Conservation (phyloP, 306 rosid species). For the Dalbergia oliveri region DNA sequence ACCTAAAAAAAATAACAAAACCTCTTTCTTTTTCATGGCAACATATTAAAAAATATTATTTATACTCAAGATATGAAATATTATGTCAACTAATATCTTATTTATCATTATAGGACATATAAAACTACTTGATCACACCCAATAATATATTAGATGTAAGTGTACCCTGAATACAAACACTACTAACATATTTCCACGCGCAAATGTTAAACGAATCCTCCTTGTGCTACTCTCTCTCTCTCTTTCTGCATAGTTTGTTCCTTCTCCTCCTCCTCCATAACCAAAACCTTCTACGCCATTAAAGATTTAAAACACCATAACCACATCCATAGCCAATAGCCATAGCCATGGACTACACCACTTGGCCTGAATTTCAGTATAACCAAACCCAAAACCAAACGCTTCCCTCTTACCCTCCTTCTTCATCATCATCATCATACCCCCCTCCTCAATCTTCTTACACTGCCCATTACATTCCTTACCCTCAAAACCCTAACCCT, state of each 20-base stretch:
- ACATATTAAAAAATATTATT: no score
- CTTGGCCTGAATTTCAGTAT: constrained; percentile 39
- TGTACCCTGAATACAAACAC: no score
- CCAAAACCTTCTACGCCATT: not conserved
- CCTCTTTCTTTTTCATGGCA: no score
- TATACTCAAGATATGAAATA: no score
- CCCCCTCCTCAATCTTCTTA: constrained; percentile 29
- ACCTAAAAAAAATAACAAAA: no score
- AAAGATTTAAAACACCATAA: not conserved
- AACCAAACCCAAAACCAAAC: constrained; percentile 13
- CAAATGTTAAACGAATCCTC: no score
- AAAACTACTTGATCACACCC: no score
- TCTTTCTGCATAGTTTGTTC: not conserved
- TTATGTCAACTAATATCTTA: no score
- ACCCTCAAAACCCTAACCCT: constrained; percentile 49
- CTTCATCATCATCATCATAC: not conserved
- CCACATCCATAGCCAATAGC: not conserved
- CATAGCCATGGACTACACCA: constrained; percentile 41
- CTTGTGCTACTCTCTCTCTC: not conserved
- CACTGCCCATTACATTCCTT: constrained; percentile 28
- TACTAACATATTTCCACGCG: no score
- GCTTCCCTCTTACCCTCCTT: constrained; percentile 2
- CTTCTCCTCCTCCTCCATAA: not conserved
- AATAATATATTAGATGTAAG: no score
- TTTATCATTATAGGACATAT: no score